These are phyloP conservation scores for Penicillium digitatum DNA, from an alignment of 2,329 filamentous ascomycete genomes.

Conservation along the genomic window DNA sequence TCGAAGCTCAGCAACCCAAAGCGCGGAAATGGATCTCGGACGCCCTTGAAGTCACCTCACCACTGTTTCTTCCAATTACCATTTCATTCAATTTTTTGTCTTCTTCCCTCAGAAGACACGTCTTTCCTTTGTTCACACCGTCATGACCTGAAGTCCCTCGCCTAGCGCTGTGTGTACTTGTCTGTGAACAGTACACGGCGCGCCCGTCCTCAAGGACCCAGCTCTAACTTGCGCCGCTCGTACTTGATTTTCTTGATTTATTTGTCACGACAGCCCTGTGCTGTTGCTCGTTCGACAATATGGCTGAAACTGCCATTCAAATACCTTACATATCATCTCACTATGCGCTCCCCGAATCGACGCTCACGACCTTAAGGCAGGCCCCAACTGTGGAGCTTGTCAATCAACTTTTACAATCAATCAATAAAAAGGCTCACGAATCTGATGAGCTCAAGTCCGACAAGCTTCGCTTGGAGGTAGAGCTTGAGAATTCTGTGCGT, in stretches of 20 bases:
- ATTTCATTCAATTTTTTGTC: constrained; percentile 4
- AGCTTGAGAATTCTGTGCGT: constrained; percentile 85
- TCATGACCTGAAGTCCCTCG: constrained; percentile 18
- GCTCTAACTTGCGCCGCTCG: constrained; percentile 9
- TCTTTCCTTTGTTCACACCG: constrained; percentile 9
- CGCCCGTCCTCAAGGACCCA: constrained; percentile 8
- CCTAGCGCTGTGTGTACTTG: constrained; percentile 24
- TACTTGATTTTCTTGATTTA: constrained; percentile 3
- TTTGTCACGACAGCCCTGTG: constrained; percentile 12
- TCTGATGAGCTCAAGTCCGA: constrained; percentile 77
- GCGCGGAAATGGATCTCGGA: constrained; percentile 13
- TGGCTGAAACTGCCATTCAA: constrained; percentile 57
- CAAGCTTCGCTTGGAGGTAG: constrained; percentile 84
- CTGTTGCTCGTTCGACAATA: constrained; percentile 30
- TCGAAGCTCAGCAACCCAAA: constrained; percentile 10
- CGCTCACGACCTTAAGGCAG: constrained; percentile 53
- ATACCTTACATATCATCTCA: constrained; percentile 57
- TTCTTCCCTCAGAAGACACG: background rate
- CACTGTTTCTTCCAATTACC: constrained; percentile 4
- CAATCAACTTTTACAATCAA: constrained; percentile 65
- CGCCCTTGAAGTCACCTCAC: constrained; percentile 10
- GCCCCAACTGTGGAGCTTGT: constrained; percentile 73
- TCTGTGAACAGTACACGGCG: constrained; percentile 19
- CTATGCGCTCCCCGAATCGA: constrained; percentile 55
- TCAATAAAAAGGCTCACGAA: constrained; percentile 75